Evolutionary conservation across 2,329 filamentous ascomycete genomes (phyloP), one percentile per base, ranked within the genome.

Genomic region (Leptographium procerum): DNA sequence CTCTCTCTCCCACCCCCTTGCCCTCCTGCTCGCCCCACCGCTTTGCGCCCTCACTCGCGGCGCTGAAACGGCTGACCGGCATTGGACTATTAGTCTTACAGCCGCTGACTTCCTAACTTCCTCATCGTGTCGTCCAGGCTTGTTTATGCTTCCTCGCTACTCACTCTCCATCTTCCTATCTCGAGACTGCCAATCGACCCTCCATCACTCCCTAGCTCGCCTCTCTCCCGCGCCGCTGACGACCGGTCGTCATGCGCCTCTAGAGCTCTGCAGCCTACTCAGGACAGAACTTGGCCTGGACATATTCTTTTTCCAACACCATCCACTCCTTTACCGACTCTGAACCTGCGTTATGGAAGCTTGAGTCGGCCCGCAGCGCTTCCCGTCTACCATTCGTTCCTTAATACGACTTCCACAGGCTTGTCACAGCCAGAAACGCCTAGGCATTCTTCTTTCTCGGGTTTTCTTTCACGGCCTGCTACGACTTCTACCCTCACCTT

Each of bases 161-260:
- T n/a, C 33, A 22, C 52, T 29, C 34, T 26, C 22, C 33, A 13
- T 28, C 36, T 47, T 24, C 19, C 47, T 56, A 6, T 55, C 24
- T 9, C 22, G 2, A 50, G 19, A n/a, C 40, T 43, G 40, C 26
- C 22, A 16, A 13, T 28, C 47, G 47, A 48, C 24, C 47, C 16
- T n/a, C 22, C 28, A 22, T 40, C 14, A 4, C 34, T 13, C 52
- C 24, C 31, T 24, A 11, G 22, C 40, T 47, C 40, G 47, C n/a
- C 51, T 29, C 26, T 11, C 50, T 22, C 48, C 52, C 55, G 45
- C 51, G 45, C 51, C 58, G 59, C 61, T 24, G 57, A 58, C 61
- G 61, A 59, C 61, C 54, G 58, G 60, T 63, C 60, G 61, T 58
- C 57, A 61, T 61, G 60, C 55, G 57, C 55, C 51, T 24, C 40